phyloP scores from a whole-genome alignment of 306 rosid species.

The Castanospermum australe region DNA sequence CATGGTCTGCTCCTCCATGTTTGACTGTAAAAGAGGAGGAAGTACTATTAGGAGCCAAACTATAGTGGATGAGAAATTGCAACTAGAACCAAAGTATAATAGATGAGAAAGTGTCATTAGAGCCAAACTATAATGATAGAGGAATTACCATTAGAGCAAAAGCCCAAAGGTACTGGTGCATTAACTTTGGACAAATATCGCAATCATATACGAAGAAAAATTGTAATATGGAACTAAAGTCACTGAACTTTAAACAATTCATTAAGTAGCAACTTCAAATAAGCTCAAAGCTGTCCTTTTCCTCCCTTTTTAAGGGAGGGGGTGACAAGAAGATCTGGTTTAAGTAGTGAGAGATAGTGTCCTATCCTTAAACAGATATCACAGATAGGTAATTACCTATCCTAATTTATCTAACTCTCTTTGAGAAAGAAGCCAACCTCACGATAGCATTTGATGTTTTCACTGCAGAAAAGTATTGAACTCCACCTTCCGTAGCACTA shows the following conservation, averaged over 20 bases:
- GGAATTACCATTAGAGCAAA: not conserved
- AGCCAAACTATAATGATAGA: not conserved
- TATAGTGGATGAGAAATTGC: not conserved
- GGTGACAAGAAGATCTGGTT: not conserved
- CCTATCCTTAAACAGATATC: not conserved
- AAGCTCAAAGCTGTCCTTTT: not conserved
- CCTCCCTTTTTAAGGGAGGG: not conserved
- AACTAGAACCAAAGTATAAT: not conserved
- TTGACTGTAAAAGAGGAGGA: not conserved
- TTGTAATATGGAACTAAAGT: not conserved
- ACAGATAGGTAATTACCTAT: not conserved
- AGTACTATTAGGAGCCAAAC: not conserved
- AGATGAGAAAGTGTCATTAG: not conserved
- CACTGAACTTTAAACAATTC: not conserved
- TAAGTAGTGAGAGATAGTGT: not conserved
- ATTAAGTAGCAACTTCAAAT: not conserved
- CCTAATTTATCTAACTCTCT: not conserved
- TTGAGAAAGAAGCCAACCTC: not conserved
- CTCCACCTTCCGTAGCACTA: not conserved
- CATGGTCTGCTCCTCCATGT: not conserved
- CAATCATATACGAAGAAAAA: not conserved
- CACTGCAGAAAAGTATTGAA: not conserved
- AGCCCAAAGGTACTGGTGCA: not conserved
- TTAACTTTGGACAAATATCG: not conserved
- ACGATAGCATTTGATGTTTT: not conserved